Base-by-base conservation (phyloP, 768 basidiomycete species). In the Clitopilus hobsonii region DNA sequence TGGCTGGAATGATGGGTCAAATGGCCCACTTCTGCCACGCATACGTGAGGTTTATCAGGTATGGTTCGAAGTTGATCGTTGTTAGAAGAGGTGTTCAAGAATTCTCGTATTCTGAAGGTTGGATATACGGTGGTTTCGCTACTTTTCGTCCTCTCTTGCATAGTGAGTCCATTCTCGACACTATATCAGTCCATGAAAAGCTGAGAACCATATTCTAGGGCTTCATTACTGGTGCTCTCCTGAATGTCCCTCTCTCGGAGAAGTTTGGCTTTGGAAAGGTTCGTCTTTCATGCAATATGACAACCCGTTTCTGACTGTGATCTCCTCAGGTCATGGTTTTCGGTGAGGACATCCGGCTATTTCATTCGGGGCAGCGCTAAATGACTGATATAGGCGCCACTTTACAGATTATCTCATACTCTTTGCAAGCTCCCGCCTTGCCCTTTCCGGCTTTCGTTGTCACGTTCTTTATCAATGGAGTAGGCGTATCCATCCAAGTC, bases 1-100 rank as follows among this genome's bases (percentile, higher is more conserved):
- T 14, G 91, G 91, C 14, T 92, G 89, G 89, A 89, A 86, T 61
- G 90, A 91, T 65, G 85, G 84, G 11, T 78, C 84, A 0, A 81
- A 82, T 13, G 91, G 91, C 1, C 89, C 91, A 1, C 68, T 94
- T 18, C 68, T 93, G 4, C 90, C 88, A 1, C 76, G 83, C 10
- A 84, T 93, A 49, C 89, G 88, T 65, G 65, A 68, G 6, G 77
- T 61, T 71, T 90, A 74, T 61, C 58, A 56, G 69, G 80, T 64
- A 81, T 80, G 63, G 72, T 3, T 23, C 47, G 60, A 80, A 79
- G 60, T 18, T 69, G 49, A 16, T 27, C 11, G 0, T 45, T 51
- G 23, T 20, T 36, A 27, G 6, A 2, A n/a, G 28, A 24, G 3
- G 26, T 20, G 11, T 22, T 13, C 26, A 7, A 3, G 16, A 20